A percentile compares a stretch with the other conserved stretches of the same genome.
phyloP scores from a whole-genome alignment of 2,329 filamentous ascomycete genomes.

The Paraconiothyrium sp. region DNA sequence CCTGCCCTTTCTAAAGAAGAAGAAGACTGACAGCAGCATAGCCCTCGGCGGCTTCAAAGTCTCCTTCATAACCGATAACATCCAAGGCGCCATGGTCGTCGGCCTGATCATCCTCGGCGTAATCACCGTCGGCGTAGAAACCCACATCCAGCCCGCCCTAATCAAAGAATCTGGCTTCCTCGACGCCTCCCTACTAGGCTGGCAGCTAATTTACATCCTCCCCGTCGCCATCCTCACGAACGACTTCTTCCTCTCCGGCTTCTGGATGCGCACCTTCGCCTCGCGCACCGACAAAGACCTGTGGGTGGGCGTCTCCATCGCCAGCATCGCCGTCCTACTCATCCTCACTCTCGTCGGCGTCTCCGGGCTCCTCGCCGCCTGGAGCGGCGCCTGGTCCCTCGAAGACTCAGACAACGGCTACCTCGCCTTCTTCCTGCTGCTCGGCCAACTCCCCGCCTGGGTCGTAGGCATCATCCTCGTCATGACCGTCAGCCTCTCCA shows the following conservation, averaged over 20 bases:
- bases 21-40: constrained; percentile 42
- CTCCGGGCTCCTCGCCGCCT: constrained; percentile 78
- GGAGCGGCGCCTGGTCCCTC: constrained; percentile 77
- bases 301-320: constrained; percentile 76
- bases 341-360: constrained; percentile 78
- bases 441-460: constrained; percentile 78
- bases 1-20: background rate
- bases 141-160: constrained; percentile 73
- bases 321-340: constrained; percentile 69
- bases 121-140: constrained; percentile 80
- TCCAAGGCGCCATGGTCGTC: constrained; percentile 82
- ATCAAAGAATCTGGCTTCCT: constrained; percentile 75
- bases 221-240: constrained; percentile 84
- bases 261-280: constrained; percentile 86
- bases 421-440: constrained; percentile 78
- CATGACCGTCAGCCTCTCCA: constrained; percentile 80
- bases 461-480: constrained; percentile 83
- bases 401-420: constrained; percentile 70
- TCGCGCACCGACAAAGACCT: constrained; percentile 82
- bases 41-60: constrained; percentile 84
- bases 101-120: constrained; percentile 78
- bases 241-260: constrained; percentile 85
- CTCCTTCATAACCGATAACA: constrained; percentile 83
- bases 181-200: constrained; percentile 76
- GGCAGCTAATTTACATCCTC: constrained; percentile 87